phyloP scores from a whole-genome alignment of 2,329 filamentous ascomycete genomes.

The Calonectria multiphialidica region DNA sequence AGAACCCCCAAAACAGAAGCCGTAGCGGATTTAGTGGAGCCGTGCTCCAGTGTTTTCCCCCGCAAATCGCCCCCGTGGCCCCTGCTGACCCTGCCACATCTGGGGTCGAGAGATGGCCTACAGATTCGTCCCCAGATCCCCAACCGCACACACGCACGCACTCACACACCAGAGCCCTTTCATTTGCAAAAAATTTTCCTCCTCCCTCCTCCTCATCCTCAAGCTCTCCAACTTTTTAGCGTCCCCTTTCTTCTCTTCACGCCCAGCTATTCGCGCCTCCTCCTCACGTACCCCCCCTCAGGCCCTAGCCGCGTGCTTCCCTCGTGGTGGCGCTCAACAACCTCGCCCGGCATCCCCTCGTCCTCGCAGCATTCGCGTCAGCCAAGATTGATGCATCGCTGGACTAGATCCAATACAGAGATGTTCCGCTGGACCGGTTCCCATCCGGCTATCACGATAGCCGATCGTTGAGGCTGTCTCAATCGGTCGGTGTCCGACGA shows the following conservation, averaged over 20 bases:
- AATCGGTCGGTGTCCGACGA: neutral
- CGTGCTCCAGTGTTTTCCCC: conserved; percentile 11
- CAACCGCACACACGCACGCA: conserved; percentile 16
- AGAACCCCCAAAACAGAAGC: conserved; percentile 7
- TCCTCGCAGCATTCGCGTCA: conserved; percentile 5
- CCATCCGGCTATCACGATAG: conserved; percentile 43
- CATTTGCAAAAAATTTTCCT: neutral
- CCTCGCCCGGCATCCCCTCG: conserved; percentile 7
- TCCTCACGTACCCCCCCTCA: conserved; percentile 29
- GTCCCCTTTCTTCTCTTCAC: conserved; percentile 19
- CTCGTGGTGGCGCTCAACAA: conserved; percentile 43
- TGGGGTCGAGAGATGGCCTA: conserved; percentile 24
- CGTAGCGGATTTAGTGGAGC: conserved; percentile 1
- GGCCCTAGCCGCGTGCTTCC: conserved; percentile 34
- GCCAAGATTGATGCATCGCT: conserved; percentile 10
- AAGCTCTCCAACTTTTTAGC: conserved; percentile 5
- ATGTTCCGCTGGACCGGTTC: conserved; percentile 40
- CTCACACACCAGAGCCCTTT: neutral
- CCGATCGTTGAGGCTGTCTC: conserved; percentile 38
- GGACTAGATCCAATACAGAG: conserved; percentile 38
- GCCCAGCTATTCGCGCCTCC: conserved; percentile 11
- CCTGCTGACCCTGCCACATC: conserved; percentile 17
- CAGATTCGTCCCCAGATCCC: conserved; percentile 24
- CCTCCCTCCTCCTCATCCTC: neutral
- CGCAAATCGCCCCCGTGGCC: conserved; percentile 12